Evolutionary conservation across 2,329 filamentous ascomycete species (phyloP), one percentile per base, ranked within the genome.

Genomic region (Aureobasidium sp.): DNA sequence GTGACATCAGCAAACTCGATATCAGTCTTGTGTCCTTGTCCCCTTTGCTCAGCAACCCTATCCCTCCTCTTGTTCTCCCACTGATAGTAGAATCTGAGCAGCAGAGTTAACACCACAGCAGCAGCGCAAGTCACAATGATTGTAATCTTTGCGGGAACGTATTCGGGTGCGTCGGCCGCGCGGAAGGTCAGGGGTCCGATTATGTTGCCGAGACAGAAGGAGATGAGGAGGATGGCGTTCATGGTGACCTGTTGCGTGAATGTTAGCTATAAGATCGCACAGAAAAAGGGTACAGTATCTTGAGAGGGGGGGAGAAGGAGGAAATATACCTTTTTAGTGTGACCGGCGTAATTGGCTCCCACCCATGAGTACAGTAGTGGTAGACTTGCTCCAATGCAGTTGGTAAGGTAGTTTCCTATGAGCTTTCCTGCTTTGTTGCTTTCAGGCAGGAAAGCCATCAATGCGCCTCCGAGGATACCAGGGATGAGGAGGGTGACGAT

Each of bases 311-410:
- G 25, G 29, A 2, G 25, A 17, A n/a, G 25, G 29, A 44, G 39
- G 22, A 29, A 39, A 42, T 20, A 11, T 27, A 66, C 67, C 62
- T 71, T 71, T 76, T 91, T 91, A 1, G 87, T 90, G 67, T 89
- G 86, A 0, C 88, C 88, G 27, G 84, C 88, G 22, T 88, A 78
- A 68, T 91, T 76, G 2, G 70, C 70, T 2, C 70, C 68, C 2
- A 72, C 66, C 69, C 74, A 76, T 45, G 70, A 70, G 56, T 73
- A 76, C 37, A 77, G 62, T 4, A 78, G 65, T 6, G 73, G 71
- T 5, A 77, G 63, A 11, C 70, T 70, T 1, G 75, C 70, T 6
- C 74, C 72, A 52, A 77, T 73, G 12, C 70, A 67, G 51, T 77
- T 75, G 55, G 73, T 72, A 15, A 77, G 66, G 57, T 77, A 78